Percentiles rank a stretch among this genome's conserved stretches.
These are phyloP conservation scores for Komagataella phaffii DNA, from an alignment of 805 yeast species.

Conservation along the genomic window DNA sequence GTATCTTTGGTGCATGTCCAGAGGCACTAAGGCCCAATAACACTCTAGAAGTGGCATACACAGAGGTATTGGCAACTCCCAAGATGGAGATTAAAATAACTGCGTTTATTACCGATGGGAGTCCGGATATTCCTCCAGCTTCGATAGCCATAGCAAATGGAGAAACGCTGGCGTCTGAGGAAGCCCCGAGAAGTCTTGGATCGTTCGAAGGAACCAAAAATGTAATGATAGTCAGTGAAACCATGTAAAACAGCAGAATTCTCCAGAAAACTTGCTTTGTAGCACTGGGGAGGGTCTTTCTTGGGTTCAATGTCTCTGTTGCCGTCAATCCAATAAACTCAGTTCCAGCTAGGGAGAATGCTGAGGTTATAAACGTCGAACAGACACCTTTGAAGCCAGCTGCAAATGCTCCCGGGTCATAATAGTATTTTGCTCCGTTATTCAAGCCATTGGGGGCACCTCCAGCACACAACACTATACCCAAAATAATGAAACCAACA, in stretches of 20 bases:
- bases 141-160: constrained; percentile 67
- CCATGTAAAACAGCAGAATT: constrained; percentile 32
- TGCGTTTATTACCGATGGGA: constrained; percentile 64
- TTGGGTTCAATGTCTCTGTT: constrained; percentile 33
- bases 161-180: constrained; percentile 44
- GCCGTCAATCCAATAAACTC: constrained; percentile 39
- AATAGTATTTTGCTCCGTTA: constrained; percentile 31
- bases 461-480: constrained; percentile 33
- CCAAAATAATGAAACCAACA: constrained; percentile 39
- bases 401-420: constrained; percentile 26
- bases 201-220: constrained; percentile 32
- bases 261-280: constrained; percentile 47
- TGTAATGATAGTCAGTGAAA: constrained; percentile 29
- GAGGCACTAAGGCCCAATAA: constrained; percentile 56
- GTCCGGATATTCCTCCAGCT: constrained; percentile 45
- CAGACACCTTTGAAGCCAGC: constrained; percentile 40
- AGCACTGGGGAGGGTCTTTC: constrained; percentile 36
- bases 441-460: constrained; percentile 31
- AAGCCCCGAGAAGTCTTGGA: constrained; percentile 17
- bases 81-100: constrained; percentile 61
- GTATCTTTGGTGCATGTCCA: constrained; percentile 49
- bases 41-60: constrained; percentile 63
- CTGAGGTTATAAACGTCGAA: constrained; percentile 40
- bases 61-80: constrained; percentile 67
- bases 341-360: constrained; percentile 40